phyloP scores from a whole-genome alignment of 805 yeast genomes.

The Starmerella cellae region DNA sequence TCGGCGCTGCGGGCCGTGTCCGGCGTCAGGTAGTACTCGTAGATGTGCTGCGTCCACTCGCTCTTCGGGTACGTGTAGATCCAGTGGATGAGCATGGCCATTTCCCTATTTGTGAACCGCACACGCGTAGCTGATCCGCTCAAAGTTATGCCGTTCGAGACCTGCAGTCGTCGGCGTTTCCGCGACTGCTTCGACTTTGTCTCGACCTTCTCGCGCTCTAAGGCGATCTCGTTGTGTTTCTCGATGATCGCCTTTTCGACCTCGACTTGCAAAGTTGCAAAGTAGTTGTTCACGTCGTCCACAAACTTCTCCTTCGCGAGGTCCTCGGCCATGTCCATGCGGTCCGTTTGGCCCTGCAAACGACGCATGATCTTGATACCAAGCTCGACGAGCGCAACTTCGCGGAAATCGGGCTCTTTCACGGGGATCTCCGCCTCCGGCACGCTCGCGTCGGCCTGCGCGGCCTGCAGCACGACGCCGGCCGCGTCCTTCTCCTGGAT shows the following conservation, averaged over 20 bases:
- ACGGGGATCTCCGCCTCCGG: conserved; percentile 11
- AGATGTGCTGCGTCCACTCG: conserved; percentile 13
- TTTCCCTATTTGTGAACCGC: conserved; percentile 18
- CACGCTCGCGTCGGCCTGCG: conserved; percentile 9
- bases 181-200: conserved; percentile 15
- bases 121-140: conserved; percentile 20
- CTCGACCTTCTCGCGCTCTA: conserved; percentile 17
- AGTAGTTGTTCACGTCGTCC: conserved; percentile 5
- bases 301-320: conserved; percentile 14
- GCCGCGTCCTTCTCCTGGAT: conserved; percentile 5
- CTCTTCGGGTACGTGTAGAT: conserved; percentile 13
- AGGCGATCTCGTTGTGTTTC: conserved; percentile 15
- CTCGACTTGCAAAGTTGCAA: conserved; percentile 9
- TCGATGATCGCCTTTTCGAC: conserved; percentile 12
- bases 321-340: conserved; percentile 17
- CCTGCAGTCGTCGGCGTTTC: conserved; percentile 16
- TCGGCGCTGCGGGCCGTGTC: conserved; percentile 14
- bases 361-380: conserved; percentile 18
- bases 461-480: conserved; percentile 4
- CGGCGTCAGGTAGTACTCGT: conserved; percentile 10
- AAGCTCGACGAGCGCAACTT: conserved; percentile 17
- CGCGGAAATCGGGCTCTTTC: conserved; percentile 12
- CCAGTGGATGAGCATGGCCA: conserved; percentile 19
- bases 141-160: conserved; percentile 16
- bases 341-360: conserved; percentile 20